Percentiles rank a stretch among this genome's conserved stretches.
These are phyloP conservation scores for Syzygium grande DNA, from an alignment of 345 rosid genomes.

Conservation along the genomic window DNA sequence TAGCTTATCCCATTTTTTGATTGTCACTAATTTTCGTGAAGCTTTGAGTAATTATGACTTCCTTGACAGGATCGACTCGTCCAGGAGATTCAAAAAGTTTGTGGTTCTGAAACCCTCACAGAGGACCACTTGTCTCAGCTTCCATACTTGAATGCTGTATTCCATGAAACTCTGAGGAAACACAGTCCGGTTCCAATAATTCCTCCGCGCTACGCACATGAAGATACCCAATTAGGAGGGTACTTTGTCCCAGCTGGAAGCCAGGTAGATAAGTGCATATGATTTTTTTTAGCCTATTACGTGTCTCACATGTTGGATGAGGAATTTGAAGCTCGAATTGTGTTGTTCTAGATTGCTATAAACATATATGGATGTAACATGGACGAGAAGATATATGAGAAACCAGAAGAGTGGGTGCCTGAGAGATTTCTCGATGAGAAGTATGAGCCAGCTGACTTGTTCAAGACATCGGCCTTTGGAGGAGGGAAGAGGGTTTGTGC, in stretches of 20 bases:
- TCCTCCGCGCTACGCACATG: slow-evolving; percentile 71
- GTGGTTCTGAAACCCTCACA: slow-evolving; percentile 45
- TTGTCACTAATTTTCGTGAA: too few relatives aligned
- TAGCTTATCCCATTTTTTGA: background rate
- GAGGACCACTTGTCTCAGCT: slow-evolving; percentile 55
- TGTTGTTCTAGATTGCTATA: slow-evolving; percentile 56
- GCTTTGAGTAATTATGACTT: background rate
- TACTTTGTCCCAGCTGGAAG: slow-evolving; percentile 59
- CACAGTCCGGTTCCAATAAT: slow-evolving; percentile 68
- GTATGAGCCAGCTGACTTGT: slow-evolving; percentile 42
- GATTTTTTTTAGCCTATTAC: background rate
- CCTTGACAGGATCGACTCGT: slow-evolving; percentile 36
- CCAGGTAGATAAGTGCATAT: slow-evolving; percentile 27
- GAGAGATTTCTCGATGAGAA: slow-evolving; percentile 58
- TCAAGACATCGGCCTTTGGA: slow-evolving; percentile 94
- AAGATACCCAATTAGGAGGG: slow-evolving; percentile 76
- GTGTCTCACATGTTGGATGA: background rate
- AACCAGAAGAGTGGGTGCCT: slow-evolving; percentile 66
- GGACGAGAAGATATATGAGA: slow-evolving; percentile 70
- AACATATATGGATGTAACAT: slow-evolving; percentile 85
- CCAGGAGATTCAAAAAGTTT: slow-evolving; percentile 33
- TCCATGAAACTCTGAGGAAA: slow-evolving; percentile 84
- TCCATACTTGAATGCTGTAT: slow-evolving; percentile 56
- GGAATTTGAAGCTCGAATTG: background rate
- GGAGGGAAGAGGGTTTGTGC: slow-evolving; percentile 76